phyloP scores from a whole-genome alignment of 2,329 filamentous ascomycete species.

The Trichoderma oligosporum region DNA sequence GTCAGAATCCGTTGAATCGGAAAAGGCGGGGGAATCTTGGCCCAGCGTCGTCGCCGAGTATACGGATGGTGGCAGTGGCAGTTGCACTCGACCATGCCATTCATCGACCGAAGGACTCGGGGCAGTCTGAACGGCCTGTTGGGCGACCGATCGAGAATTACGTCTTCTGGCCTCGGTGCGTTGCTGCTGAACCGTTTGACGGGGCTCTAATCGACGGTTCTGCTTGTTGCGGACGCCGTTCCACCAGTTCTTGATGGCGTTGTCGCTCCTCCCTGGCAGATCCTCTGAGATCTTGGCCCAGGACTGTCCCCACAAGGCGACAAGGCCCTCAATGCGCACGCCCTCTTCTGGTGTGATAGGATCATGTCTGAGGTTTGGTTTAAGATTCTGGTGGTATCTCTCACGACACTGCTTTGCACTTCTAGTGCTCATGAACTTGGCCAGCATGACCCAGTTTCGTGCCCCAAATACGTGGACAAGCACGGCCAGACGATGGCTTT shows the following conservation, averaged over 20 bases:
- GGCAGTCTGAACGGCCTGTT: no score
- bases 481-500: conserved; percentile 67
- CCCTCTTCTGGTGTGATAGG: conserved; percentile 71
- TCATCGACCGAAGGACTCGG: no score
- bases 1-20: neutral
- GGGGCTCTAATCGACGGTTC: no score
- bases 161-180: neutral
- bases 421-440: conserved; percentile 68
- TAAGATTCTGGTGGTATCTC: conserved; percentile 90
- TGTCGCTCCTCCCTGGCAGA: conserved; percentile 82
- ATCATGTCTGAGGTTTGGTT: conserved; percentile 67
- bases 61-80: no score
- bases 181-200: no score
- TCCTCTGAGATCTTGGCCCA: conserved; percentile 91
- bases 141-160: neutral
- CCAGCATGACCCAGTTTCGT: conserved; percentile 87
- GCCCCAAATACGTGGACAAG: conserved; percentile 69
- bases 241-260: conserved; percentile 96
- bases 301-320: conserved; percentile 79
- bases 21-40: conserved; percentile 1
- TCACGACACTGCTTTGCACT: conserved; percentile 95
- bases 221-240: conserved; percentile 14
- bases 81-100: no score
- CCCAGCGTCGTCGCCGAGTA: no score
- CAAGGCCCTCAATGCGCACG: conserved; percentile 69